Evolutionary conservation across 2,329 filamentous ascomycete species (phyloP).

Genomic region (Fusarium illudens): DNA sequence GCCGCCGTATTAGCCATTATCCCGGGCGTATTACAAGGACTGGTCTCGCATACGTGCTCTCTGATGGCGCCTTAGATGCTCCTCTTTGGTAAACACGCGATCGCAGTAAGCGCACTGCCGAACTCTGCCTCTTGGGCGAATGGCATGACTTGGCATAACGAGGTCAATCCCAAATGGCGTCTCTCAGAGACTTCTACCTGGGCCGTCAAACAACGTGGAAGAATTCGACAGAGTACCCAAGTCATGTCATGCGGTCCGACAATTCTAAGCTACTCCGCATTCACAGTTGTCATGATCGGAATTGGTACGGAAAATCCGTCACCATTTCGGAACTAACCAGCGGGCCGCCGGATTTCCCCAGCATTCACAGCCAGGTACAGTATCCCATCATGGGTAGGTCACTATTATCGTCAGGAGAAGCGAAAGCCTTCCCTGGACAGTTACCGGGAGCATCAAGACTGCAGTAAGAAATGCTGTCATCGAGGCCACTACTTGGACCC

Average conservation of each 20-base stretch:
- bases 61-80: constrained; percentile 15
- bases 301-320: not conserved
- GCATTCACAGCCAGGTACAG: not conserved
- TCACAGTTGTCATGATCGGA: not conserved
- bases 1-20: not conserved
- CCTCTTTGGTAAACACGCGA: constrained; percentile 16
- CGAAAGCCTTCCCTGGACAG: too few relatives aligned
- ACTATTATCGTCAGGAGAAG: too few relatives aligned
- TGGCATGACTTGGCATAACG: not conserved
- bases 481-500: too few relatives aligned
- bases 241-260: not conserved
- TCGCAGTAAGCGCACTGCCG: constrained; percentile 14
- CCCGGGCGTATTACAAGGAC: too few relatives aligned
- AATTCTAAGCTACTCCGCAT: not conserved
- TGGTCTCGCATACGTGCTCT: constrained; percentile 5
- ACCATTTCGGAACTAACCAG: not conserved
- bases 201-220: not conserved
- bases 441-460: too few relatives aligned
- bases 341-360: not conserved
- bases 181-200: not conserved
- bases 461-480: too few relatives aligned
- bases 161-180: not conserved
- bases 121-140: not conserved
- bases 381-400: too few relatives aligned
- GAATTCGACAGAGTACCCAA: not conserved